These are phyloP conservation scores for Penicillium janthinellum DNA, from an alignment of 2,329 filamentous ascomycete species.

Conservation along the genomic window DNA sequence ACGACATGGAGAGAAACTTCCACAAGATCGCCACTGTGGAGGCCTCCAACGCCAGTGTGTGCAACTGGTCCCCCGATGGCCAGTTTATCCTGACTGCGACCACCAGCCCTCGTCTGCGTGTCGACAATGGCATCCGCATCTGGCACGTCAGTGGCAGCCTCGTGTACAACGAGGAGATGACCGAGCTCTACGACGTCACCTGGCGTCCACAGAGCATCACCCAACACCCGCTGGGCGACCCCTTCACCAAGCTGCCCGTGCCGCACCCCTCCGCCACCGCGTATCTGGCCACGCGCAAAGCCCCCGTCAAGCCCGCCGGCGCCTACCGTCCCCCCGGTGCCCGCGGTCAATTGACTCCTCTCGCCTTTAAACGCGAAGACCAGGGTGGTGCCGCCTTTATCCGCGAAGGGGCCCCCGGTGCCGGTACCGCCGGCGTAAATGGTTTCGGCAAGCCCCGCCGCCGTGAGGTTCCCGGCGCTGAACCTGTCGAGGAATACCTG, in stretches of 20 bases:
- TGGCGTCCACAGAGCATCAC: conserved; percentile 77
- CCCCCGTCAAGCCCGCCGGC: conserved; percentile 93
- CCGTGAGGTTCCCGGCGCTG: conserved; percentile 84
- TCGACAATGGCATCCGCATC: conserved; percentile 94
- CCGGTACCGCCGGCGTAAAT: conserved; percentile 60
- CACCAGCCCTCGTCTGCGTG: conserved; percentile 88
- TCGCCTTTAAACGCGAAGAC: conserved; percentile 97
- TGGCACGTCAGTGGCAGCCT: conserved; percentile 88
- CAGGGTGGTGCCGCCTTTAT: conserved; percentile 89
- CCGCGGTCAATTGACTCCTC: conserved; percentile 80
- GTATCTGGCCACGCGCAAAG: conserved; percentile 85
- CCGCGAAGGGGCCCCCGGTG: conserved; percentile 71
- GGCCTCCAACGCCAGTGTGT: conserved; percentile 92
- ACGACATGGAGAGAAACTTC: conserved; percentile 93
- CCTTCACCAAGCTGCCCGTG: conserved; percentile 70
- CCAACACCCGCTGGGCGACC: conserved; percentile 66
- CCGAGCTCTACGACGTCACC: conserved; percentile 84
- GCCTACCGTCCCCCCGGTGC: conserved; percentile 95
- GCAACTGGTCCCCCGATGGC: conserved; percentile 96
- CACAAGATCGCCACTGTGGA: conserved; percentile 91
- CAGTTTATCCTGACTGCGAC: conserved; percentile 97
- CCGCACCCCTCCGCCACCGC: conserved; percentile 81
- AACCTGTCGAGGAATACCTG: conserved; percentile 65
- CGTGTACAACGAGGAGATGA: conserved; percentile 95
- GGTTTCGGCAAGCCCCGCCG: conserved; percentile 76